Conservation (phyloP, 2,329 filamentous ascomycete species). For the Sclerotinia trifoliorum region DNA sequence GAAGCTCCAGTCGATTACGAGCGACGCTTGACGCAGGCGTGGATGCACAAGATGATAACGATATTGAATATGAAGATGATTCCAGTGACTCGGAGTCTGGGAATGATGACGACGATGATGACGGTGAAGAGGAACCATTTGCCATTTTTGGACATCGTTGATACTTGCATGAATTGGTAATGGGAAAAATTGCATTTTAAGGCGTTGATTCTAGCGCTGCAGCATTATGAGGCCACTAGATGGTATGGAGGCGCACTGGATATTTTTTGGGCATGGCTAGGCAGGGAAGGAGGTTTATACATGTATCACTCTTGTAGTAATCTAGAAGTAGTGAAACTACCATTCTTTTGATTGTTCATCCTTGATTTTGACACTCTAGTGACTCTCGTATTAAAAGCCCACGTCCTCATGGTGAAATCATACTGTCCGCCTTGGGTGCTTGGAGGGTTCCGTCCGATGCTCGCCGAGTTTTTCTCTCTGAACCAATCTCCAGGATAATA, state of each 20-base stretch:
- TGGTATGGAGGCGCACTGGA: conserved; percentile 15
- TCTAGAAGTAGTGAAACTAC: conserved; percentile 3
- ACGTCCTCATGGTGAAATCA: background rate
- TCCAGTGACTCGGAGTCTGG: conserved; percentile 27
- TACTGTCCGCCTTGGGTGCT: too few species aligned
- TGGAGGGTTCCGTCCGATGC: background rate
- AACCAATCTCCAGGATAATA: too few species aligned
- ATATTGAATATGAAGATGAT: conserved; percentile 38
- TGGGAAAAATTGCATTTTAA: conserved; percentile 11
- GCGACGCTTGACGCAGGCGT: conserved; percentile 36
- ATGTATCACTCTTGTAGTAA: conserved; percentile 19
- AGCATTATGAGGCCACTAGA: conserved; percentile 9
- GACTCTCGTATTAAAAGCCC: too few species aligned
- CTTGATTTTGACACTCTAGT: background rate
- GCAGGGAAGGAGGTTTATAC: conserved; percentile 1
- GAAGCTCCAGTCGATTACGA: conserved; percentile 34
- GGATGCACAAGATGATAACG: conserved; percentile 42
- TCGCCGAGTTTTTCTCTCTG: too few species aligned
- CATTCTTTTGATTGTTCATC: conserved; percentile 1
- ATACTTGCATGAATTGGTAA: conserved; percentile 20
- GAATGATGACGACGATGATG: conserved; percentile 42
- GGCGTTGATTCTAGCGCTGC: conserved; percentile 12
- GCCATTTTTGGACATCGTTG: conserved; percentile 54
- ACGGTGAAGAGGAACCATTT: conserved; percentile 49
- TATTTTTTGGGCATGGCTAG: conserved; percentile 10